Evolutionary conservation across 176 grass and related monocot species (phyloP).

Genomic region (Zea luxurians): DNA sequence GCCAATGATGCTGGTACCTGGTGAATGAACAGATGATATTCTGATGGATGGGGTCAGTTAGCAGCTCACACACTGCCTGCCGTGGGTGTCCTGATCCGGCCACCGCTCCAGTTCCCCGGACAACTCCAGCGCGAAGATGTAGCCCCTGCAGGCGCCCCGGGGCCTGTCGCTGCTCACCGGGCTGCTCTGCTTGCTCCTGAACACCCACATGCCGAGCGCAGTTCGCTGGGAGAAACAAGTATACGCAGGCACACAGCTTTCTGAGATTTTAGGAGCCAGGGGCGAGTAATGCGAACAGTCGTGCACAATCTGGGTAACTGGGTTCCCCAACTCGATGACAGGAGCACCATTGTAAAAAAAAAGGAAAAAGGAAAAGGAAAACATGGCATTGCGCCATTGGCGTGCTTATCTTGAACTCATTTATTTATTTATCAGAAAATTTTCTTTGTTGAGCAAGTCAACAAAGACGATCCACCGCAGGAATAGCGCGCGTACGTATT

Average conservation of each 20-base stretch:
- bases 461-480: constrained; percentile 18
- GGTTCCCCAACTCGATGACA: not conserved
- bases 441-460: constrained; percentile 3
- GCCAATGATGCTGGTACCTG: no score
- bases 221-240: constrained; percentile 34
- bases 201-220: constrained; percentile 69
- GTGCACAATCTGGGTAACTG: not conserved
- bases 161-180: constrained; percentile 48
- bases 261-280: not conserved
- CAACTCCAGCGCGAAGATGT: constrained; percentile 88
- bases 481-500: not conserved
- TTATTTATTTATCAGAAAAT: not conserved
- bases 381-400: not conserved
- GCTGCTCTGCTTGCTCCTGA: constrained; percentile 83
- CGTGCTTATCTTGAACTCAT: constrained; percentile 3
- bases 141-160: constrained; percentile 76
- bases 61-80: constrained; percentile 63
- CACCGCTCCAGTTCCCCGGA: constrained; percentile 64
- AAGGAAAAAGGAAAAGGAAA: not conserved
- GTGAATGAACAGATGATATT: no score
- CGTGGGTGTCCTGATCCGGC: constrained; percentile 73
- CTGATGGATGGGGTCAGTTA: no score
- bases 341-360: not conserved
- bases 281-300: constrained; percentile 39
- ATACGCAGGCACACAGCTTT: constrained; percentile 19